Base-by-base conservation (phyloP, 148 eudicot genomes). In the Silene latifolia region DNA sequence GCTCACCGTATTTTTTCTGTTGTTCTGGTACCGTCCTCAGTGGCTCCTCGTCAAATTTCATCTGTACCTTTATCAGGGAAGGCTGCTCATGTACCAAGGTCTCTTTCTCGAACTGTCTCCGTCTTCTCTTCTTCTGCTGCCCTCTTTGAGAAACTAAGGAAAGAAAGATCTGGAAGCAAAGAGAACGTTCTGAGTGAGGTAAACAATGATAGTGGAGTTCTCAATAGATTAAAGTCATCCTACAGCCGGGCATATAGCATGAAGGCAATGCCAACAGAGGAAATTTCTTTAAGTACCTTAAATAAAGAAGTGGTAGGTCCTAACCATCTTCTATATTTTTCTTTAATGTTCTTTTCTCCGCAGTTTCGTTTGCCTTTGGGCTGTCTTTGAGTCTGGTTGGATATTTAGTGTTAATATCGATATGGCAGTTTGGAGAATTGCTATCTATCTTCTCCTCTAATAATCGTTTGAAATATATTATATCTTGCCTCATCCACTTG, bases 71-170 rank as follows among this genome's bases (percentile, higher is more conserved):
- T 76, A 74, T 69, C 83, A 4, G 78, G 78, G 62, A 89, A 85
- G 76, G 74, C 80, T n/a, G 80, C 84, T 73, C 74, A 80, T 74
- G 59, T 90, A 70, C 82, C 88, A 19, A 83, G 99, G 80, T 85
- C 99, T 57, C 90, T 96, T 42, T 96, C 99, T 35, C 89, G 98
- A 85, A 88, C 95, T 35, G 97, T 89, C 71, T 96, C 99, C 7
- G 98, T 88, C 48, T 96, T 96, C 88, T 90, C 98, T 76, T 90
- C 99, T 65, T 96, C 99, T 62, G 97, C 99, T 80, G 99, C 98
- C 66, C 88, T 96, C 39, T 96, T 96, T 75, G 88, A 89, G 77
- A 96, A 92, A 80, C 72, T 96, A 82, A 85, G 79, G 61, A 89
- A 80, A 53, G 91, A 93, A 48, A 86, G 80, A 70, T 76, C 82